A percentile compares a stretch with the other conserved stretches of the same genome.
Conservation (phyloP, 352 stramenopile species). For the Blastocystis hominis region DNA sequence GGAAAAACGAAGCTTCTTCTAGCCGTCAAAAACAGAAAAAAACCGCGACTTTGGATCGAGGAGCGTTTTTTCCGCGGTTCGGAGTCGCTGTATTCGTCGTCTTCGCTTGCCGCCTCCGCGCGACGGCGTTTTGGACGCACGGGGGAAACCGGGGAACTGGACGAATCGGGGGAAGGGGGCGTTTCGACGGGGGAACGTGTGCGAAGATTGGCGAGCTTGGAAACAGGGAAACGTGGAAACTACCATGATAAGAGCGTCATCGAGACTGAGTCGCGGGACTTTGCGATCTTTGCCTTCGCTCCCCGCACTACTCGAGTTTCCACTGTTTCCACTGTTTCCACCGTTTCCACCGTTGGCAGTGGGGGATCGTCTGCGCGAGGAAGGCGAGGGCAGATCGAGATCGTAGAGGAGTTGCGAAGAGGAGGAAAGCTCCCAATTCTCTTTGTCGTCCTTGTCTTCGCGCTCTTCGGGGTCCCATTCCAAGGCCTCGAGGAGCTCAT, state of each 20-base stretch:
- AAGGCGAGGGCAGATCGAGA: background rate
- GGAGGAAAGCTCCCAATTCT: background rate
- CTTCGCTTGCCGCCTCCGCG: background rate
- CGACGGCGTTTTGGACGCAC: background rate
- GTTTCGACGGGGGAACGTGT: no score
- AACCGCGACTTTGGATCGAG: background rate
- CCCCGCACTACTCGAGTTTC: background rate
- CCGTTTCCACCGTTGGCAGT: background rate
- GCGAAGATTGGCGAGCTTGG: background rate
- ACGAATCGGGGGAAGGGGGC: no score
- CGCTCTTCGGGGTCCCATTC: background rate
- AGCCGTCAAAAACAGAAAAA: background rate
- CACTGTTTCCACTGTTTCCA: background rate
- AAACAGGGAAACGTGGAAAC: background rate
- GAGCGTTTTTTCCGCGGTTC: background rate
- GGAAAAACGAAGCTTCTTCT: conserved; percentile 14
- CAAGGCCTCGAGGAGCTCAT: conserved; percentile 1
- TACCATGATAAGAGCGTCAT: conserved; percentile 50
- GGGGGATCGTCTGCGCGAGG: no score
- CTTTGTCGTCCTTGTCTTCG: background rate
- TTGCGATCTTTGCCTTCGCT: background rate
- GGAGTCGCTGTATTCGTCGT: background rate
- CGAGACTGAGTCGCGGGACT: background rate
- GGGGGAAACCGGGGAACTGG: no score
- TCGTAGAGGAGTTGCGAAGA: background rate